Evolutionary conservation across 2,329 filamentous ascomycete genomes (phyloP).

Genomic region (Apiospora saccharicola): DNA sequence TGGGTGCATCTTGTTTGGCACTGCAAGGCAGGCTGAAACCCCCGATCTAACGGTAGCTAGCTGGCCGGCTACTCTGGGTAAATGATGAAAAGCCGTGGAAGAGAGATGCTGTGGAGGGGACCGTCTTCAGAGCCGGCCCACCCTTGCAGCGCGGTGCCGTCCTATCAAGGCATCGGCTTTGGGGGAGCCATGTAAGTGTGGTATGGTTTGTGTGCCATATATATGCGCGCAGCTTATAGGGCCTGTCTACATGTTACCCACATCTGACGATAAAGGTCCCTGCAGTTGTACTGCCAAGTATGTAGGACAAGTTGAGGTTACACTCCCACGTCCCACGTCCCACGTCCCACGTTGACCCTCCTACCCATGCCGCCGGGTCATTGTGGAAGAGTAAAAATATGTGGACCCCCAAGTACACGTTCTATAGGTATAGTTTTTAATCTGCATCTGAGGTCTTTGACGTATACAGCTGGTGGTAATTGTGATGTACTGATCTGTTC

Average conservation of each 20-base stretch:
- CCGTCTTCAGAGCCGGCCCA: neutral
- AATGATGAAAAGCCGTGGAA: neutral
- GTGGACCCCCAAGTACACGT: neutral
- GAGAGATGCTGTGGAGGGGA: neutral
- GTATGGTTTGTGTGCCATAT: neutral
- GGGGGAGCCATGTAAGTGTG: neutral
- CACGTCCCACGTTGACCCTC: neutral
- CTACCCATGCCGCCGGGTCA: neutral
- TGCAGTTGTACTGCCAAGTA: neutral
- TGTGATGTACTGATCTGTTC: neutral
- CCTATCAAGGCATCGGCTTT: neutral
- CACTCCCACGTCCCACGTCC: neutral
- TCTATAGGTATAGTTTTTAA: neutral
- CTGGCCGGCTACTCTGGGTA: neutral
- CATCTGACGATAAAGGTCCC: neutral
- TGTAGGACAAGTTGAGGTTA: neutral
- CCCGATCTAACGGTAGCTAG: conserved; percentile 15
- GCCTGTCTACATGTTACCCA: neutral
- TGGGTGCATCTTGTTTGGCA: neutral
- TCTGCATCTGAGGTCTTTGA: neutral
- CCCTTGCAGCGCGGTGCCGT: neutral
- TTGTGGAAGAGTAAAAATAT: neutral
- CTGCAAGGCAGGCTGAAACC: conserved; percentile 10
- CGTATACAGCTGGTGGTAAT: neutral
- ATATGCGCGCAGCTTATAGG: neutral